Conservation (phyloP, 2,329 filamentous ascomycete genomes). For the Apiospora koreana region DNA sequence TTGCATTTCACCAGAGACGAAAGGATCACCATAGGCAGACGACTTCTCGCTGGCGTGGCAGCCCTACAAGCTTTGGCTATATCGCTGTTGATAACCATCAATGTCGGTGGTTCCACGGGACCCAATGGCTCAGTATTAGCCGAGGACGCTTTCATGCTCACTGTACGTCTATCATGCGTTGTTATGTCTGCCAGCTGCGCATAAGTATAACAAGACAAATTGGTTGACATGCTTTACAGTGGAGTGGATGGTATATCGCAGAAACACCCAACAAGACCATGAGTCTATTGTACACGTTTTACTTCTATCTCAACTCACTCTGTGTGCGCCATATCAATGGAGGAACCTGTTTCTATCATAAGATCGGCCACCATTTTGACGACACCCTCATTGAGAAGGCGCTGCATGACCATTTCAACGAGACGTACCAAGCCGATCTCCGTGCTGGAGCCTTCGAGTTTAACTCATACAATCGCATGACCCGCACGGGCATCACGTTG, state of each 20-base stretch:
- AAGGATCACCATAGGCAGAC: neutral
- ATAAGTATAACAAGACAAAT: neutral
- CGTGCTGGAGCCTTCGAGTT: neutral
- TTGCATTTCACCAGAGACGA: constrained; percentile 1
- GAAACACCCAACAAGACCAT: neutral
- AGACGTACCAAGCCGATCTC: constrained; percentile 3
- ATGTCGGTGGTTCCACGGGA: neutral
- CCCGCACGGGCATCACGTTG: neutral
- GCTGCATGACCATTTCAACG: neutral
- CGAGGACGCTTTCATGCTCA: constrained; percentile 4
- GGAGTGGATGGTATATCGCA: neutral
- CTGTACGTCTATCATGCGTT: neutral
- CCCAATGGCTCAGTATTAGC: neutral
- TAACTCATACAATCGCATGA: neutral
- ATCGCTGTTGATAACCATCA: constrained; percentile 1
- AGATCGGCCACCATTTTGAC: neutral
- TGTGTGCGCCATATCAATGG: neutral
- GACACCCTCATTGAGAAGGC: neutral
- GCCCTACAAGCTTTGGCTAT: neutral
- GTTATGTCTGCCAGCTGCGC: neutral
- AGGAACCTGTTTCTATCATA: neutral
- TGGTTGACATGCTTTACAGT: neutral
- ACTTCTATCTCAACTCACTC: neutral
- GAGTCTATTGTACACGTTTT: constrained; percentile 1
- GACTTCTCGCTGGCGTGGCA: neutral